These are phyloP conservation scores for Ascochyta viciae-villosae DNA, from an alignment of 2,329 filamentous ascomycete species.

Conservation along the genomic window DNA sequence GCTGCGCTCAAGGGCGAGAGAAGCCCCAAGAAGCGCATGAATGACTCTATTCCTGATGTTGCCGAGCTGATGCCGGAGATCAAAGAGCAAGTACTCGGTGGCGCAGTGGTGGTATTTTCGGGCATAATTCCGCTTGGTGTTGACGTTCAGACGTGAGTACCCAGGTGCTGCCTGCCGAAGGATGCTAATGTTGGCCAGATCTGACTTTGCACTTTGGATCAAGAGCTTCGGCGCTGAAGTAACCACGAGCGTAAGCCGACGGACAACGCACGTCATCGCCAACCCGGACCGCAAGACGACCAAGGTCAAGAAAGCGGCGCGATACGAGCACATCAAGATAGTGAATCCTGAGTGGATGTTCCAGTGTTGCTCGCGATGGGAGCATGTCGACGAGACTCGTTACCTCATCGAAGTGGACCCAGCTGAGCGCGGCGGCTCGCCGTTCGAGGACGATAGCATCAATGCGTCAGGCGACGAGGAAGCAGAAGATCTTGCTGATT, in stretches of 20 bases:
- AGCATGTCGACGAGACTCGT: slow-evolving; percentile 75
- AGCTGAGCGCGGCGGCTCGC: slow-evolving; percentile 59
- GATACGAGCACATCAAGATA: slow-evolving; percentile 82
- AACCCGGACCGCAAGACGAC: slow-evolving; percentile 77
- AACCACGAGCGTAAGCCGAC: slow-evolving; percentile 61
- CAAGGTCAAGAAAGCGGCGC: slow-evolving; percentile 87
- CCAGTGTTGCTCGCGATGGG: slow-evolving; percentile 85
- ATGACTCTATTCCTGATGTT: slow-evolving; percentile 78
- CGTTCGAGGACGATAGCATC: slow-evolving; percentile 52
- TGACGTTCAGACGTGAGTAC: slow-evolving; percentile 68
- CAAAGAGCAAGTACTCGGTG: slow-evolving; percentile 77
- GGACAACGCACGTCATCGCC: slow-evolving; percentile 74
- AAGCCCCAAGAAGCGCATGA: slow-evolving; percentile 57
- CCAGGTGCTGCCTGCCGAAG: too few species aligned
- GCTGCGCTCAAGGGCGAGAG: slow-evolving; percentile 60
- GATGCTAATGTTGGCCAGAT: slow-evolving; percentile 50
- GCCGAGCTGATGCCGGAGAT: slow-evolving; percentile 83
- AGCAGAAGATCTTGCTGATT: slow-evolving; percentile 36
- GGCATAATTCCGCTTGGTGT: slow-evolving; percentile 86
- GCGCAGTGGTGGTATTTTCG: slow-evolving; percentile 83
- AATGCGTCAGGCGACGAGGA: slow-evolving; percentile 49
- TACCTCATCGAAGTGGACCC: slow-evolving; percentile 81
- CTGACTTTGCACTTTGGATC: slow-evolving; percentile 88
- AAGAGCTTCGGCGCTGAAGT: slow-evolving; percentile 82
- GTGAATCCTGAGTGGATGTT: slow-evolving; percentile 91